A percentile compares a stretch with the other conserved stretches of the same genome.
Evolutionary conservation across 805 yeast species (phyloP).

Genomic region (Gaillardinia entomophila): DNA sequence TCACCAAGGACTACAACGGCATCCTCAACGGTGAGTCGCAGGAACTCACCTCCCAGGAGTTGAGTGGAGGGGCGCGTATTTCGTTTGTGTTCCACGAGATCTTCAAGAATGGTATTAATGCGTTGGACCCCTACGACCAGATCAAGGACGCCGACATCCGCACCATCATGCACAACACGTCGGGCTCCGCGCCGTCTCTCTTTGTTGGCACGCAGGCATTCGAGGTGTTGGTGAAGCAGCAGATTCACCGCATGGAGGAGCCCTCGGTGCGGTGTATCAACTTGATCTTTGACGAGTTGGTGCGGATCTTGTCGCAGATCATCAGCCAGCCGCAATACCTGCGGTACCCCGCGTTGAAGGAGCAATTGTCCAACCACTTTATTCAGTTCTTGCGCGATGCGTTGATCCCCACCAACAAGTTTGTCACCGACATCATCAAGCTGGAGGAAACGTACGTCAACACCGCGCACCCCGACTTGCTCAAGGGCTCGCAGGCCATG

Average conservation of each 20-base stretch:
- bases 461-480: constrained; percentile 95
- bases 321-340: constrained; percentile 74
- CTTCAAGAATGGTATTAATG: constrained; percentile 83
- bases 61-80: constrained; percentile 97
- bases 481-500: constrained; percentile 94
- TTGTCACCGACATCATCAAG: constrained; percentile 75
- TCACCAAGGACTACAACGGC: constrained; percentile 85
- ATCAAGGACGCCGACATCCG: constrained; percentile 93
- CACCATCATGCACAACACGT: constrained; percentile 93
- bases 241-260: constrained; percentile 85
- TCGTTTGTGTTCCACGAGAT: constrained; percentile 96
- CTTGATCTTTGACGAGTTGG: constrained; percentile 89
- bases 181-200: constrained; percentile 91
- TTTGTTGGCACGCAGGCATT: constrained; percentile 97
- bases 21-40: constrained; percentile 89
- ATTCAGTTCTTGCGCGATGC: constrained; percentile 75
- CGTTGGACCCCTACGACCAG: constrained; percentile 94
- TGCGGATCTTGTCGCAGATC: constrained; percentile 81
- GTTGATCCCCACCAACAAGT: constrained; percentile 76
- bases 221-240: constrained; percentile 79
- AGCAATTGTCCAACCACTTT: constrained; percentile 74
- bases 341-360: constrained; percentile 88
- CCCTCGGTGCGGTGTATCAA: constrained; percentile 86
- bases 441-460: constrained; percentile 93
- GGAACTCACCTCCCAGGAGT: constrained; percentile 82